A percentile compares a stretch with the other conserved stretches of the same genome.
These are phyloP conservation scores for Chrysopogon serrulatus DNA, from an alignment of 176 grass and related monocot genomes.

Conservation along the genomic window DNA sequence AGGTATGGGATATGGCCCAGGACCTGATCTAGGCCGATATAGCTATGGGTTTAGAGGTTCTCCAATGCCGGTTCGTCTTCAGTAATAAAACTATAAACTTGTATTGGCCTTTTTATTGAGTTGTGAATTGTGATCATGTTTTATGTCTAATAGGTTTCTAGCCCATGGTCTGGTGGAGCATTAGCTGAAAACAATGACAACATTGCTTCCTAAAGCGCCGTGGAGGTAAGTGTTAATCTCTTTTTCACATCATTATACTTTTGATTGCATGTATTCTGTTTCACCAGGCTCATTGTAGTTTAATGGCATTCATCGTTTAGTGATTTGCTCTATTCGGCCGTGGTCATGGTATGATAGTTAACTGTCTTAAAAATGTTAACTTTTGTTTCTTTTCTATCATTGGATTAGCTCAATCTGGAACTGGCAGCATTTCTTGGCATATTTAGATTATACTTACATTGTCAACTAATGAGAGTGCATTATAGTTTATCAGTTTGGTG, in stretches of 20 bases:
- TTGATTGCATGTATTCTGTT: background rate
- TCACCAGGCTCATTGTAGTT: background rate
- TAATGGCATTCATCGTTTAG: background rate
- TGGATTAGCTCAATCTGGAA: background rate
- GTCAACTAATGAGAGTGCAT: background rate
- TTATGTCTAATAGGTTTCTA: conserved; percentile 58
- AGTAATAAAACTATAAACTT: background rate
- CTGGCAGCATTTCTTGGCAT: background rate
- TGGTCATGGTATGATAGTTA: background rate
- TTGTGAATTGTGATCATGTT: background rate
- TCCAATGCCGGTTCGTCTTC: conserved; percentile 70
- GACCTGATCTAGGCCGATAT: conserved; percentile 61
- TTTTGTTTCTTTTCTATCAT: background rate
- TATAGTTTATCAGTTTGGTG: background rate
- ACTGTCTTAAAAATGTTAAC: background rate
- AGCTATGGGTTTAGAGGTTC: conserved; percentile 91
- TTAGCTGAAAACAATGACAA: conserved; percentile 68
- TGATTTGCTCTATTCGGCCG: background rate
- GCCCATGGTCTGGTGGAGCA: conserved; percentile 63
- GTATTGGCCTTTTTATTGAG: background rate
- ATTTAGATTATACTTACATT: background rate
- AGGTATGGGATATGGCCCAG: conserved; percentile 77
- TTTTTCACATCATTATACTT: background rate
- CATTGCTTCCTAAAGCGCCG: conserved; percentile 85
- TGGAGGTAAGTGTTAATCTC: conserved; percentile 52